A percentile compares a stretch with the other conserved stretches of the same genome.
These are phyloP conservation scores for Marasmius oreades DNA, from an alignment of 1,284 basidiomycete genomes.

Conservation along the genomic window DNA sequence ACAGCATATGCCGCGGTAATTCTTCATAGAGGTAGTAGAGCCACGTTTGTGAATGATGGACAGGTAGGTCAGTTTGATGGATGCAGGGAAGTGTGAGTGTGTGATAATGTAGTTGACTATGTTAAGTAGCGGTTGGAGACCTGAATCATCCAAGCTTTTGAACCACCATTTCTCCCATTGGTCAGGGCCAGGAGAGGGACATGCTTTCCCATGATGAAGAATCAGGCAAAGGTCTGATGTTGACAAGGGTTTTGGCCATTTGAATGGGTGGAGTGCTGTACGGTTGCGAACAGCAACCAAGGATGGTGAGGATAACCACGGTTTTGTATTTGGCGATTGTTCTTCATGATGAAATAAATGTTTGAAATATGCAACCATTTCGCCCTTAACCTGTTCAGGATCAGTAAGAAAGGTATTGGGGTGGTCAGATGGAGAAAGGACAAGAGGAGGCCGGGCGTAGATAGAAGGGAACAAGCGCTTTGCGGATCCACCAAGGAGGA, in stretches of 20 bases:
- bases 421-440: background rate
- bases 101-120: slow-evolving; percentile 27
- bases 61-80: slow-evolving; percentile 20
- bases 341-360: background rate
- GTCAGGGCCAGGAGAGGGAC: slow-evolving; percentile 26
- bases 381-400: background rate
- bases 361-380: background rate
- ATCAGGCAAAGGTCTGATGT: slow-evolving; percentile 17
- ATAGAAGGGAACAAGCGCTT: background rate
- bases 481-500: background rate
- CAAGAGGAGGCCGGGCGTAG: background rate
- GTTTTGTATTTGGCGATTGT: background rate
- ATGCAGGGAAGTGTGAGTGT: slow-evolving; percentile 21
- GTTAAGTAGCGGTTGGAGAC: slow-evolving; percentile 21
- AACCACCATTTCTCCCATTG: slow-evolving; percentile 32
- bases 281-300: background rate
- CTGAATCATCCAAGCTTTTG: slow-evolving; percentile 18
- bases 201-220: slow-evolving; percentile 20
- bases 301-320: background rate
- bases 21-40: slow-evolving; percentile 20
- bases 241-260: slow-evolving; percentile 19
- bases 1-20: slow-evolving; percentile 26
- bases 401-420: background rate
- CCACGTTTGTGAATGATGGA: slow-evolving; percentile 25
- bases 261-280: slow-evolving; percentile 16